These are phyloP conservation scores for Aspergillus puulaauensis DNA, from an alignment of 2,329 filamentous ascomycete species.

Conservation along the genomic window DNA sequence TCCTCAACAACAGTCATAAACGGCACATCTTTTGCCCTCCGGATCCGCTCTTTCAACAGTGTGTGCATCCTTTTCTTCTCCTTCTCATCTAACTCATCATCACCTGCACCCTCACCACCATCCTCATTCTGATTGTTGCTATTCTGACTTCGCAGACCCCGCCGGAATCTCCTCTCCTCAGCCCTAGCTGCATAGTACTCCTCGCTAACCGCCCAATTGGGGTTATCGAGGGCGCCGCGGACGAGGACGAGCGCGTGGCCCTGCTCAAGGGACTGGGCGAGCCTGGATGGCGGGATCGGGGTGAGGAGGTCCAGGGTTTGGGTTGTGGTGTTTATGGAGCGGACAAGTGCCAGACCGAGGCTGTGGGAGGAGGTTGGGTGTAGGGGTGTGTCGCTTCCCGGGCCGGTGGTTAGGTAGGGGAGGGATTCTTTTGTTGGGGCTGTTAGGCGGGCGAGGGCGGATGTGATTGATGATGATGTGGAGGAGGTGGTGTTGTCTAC, in stretches of 20 bases:
- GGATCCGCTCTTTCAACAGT: slow-evolving; percentile 33
- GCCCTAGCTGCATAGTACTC: slow-evolving; percentile 42
- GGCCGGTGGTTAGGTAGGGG: slow-evolving; percentile 50
- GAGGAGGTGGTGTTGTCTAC: slow-evolving; percentile 15
- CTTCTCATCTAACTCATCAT: background rate
- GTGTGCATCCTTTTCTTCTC: slow-evolving; percentile 21
- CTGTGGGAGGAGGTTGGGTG: slow-evolving; percentile 49
- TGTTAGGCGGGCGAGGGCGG: slow-evolving; percentile 25
- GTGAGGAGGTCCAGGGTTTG: slow-evolving; percentile 50
- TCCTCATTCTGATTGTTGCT: background rate
- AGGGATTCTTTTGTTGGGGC: slow-evolving; percentile 46
- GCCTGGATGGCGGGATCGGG: slow-evolving; percentile 39
- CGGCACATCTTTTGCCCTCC: slow-evolving; percentile 39
- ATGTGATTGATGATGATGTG: slow-evolving; percentile 5
- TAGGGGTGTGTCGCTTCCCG: slow-evolving; percentile 43
- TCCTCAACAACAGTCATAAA: slow-evolving; percentile 43
- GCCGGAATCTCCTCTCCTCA: slow-evolving; percentile 34
- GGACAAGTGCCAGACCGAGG: slow-evolving; percentile 52
- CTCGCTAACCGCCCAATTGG: slow-evolving; percentile 47
- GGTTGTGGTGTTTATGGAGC: slow-evolving; percentile 38
- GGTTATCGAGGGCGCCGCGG: slow-evolving; percentile 46
- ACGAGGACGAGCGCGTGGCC: slow-evolving; percentile 48
- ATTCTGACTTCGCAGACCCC: slow-evolving; percentile 18
- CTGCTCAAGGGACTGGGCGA: slow-evolving; percentile 33
- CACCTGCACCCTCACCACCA: background rate